Conservation (phyloP, 1,284 basidiomycete genomes). For the Hymenochaete sp. region DNA sequence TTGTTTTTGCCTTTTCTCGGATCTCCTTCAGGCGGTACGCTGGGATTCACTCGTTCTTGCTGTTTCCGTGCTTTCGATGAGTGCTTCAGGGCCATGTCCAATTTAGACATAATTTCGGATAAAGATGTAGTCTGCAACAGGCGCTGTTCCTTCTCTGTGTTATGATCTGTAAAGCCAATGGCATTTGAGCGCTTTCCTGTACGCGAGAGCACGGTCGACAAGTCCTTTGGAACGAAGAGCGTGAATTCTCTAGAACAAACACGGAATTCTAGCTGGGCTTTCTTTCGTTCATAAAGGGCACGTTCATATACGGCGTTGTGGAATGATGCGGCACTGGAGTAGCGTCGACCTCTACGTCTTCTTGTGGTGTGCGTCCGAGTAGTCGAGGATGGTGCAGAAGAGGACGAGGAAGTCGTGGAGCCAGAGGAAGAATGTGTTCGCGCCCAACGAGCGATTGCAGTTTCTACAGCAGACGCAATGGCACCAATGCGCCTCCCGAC, state of each 20-base stretch:
- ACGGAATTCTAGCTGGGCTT: conserved; percentile 51
- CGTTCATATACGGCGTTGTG: conserved; percentile 46
- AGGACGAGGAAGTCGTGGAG: conserved; percentile 36
- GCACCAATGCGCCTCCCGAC: conserved; percentile 33
- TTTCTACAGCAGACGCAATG: conserved; percentile 36
- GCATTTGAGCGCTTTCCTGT: background rate
- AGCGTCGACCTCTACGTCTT: conserved; percentile 31
- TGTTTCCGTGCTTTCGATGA: conserved; percentile 25
- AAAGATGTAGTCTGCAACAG: conserved; percentile 52
- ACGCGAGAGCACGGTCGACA: conserved; percentile 18
- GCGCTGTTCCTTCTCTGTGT: conserved; percentile 24
- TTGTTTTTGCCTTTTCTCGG: conserved; percentile 26
- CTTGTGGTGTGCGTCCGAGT: conserved; percentile 35
- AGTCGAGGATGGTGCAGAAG: conserved; percentile 29
- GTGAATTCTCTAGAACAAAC: conserved; percentile 57
- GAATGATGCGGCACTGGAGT: conserved; percentile 38
- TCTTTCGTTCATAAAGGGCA: conserved; percentile 48
- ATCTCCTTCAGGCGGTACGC: conserved; percentile 22
- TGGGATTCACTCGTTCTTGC: conserved; percentile 13
- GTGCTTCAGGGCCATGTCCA: conserved; percentile 46
- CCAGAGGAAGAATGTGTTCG: conserved; percentile 38
- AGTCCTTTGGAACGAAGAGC: conserved; percentile 46
- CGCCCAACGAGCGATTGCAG: conserved; percentile 40
- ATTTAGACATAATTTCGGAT: conserved; percentile 42
- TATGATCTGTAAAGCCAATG: too few species aligned